Base-by-base conservation (phyloP, 2,329 filamentous ascomycete genomes). In the Epichloe sibirici region DNA sequence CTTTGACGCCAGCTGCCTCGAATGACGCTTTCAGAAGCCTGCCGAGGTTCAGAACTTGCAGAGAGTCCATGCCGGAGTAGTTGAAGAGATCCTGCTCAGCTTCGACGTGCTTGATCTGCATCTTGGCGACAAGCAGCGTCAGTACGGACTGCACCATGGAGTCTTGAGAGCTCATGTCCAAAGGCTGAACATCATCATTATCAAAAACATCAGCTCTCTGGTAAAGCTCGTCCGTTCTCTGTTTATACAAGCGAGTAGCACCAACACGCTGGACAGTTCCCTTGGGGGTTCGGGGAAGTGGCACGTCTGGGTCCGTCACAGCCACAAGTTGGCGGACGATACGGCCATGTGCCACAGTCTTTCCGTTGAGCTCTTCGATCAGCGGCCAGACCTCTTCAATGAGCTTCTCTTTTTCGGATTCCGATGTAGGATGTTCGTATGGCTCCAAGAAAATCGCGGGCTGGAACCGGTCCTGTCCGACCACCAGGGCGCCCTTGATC, bases 371-470 rank as follows among this genome's bases (percentile, higher is more conserved):
- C 8, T 65, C 56, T 25, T 70, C 65, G 2, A 77, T 64, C 3
- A 63, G 39, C 0, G 71, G 69, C 74, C 73, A 77, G 2, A 77
- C 55, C 1, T 58, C 61, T 0, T 73, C 70, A 15, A 77, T 59
- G 1, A 77, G 57, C 1, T 58, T 49, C n/a, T 57, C 37, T 6
- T 37, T 40, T 5, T 57, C 61, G 4, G 55, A 57, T 7, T 61
- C 53, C 1, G 55, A 60, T 35, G 59, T 49, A 0, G 70, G 70
- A 1, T 61, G 45, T 2, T 48, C 54, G 2, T 51, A 37, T 0
- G 74, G 73, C 54, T 79, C 77, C 40, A 79, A 56, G 5, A 78
- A 63, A 3, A 79, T 57, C 0, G 69, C 71, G 0, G 76, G 65
- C 57, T 78, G 71, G 57, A 78, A 74, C 2, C 59, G 63, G 44